A percentile compares a stretch with the other conserved stretches of the same genome.
Conservation (phyloP, 1,284 basidiomycete genomes). For the Earliella scabrosa region DNA sequence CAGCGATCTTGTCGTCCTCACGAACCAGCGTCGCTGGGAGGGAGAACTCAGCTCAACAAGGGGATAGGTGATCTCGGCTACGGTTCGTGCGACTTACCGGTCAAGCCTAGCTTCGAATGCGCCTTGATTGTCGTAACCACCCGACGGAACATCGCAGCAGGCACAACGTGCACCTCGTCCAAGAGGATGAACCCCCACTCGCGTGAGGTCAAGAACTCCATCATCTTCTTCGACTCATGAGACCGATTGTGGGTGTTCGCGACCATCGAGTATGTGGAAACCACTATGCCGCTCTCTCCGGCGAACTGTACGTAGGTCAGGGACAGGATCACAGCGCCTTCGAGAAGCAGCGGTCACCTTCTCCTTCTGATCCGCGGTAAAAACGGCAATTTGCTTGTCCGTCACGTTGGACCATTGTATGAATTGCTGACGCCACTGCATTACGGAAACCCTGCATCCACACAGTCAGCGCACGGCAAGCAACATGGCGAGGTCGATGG, state of each 20-base stretch:
- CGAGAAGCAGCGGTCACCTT: constrained; percentile 57
- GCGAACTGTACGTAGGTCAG: constrained; percentile 65
- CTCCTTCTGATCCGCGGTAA: constrained; percentile 96
- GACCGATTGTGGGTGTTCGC: constrained; percentile 96
- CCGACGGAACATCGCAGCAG: constrained; percentile 94
- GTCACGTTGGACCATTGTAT: constrained; percentile 97
- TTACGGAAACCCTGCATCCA: constrained; percentile 86
- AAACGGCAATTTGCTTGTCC: constrained; percentile 93
- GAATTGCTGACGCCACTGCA: constrained; percentile 98
- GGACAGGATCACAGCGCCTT: not conserved
- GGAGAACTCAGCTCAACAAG: not conserved
- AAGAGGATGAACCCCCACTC: constrained; percentile 97
- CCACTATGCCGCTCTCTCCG: constrained; percentile 93
- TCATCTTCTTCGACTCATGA: constrained; percentile 97
- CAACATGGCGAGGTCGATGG: not conserved
- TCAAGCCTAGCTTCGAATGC: constrained; percentile 94
- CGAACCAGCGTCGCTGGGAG: constrained; percentile 90
- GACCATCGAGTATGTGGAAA: constrained; percentile 99
- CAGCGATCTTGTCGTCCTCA: constrained; percentile 99
- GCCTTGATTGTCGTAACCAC: constrained; percentile 98
- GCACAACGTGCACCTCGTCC: constrained; percentile 97
- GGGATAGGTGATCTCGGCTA: not conserved
- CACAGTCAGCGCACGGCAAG: not conserved
- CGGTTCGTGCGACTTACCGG: constrained; percentile 53
- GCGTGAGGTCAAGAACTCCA: constrained; percentile 93